Conservation (phyloP, 768 basidiomycete genomes). For the Tulasnella sp. region DNA sequence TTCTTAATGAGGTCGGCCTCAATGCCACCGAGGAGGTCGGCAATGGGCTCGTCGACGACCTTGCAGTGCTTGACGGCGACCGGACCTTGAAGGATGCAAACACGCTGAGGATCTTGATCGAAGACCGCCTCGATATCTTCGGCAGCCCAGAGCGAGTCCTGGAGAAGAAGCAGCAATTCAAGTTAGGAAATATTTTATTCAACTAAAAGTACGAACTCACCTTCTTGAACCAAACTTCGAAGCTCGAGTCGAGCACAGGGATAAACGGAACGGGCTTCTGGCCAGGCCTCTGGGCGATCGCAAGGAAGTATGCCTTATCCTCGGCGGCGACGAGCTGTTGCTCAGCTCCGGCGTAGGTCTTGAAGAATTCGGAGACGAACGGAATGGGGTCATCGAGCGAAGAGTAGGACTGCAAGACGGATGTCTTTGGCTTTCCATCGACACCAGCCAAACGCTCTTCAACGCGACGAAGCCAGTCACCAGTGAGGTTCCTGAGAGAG, state of each 20-base stretch:
- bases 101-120: constrained; percentile 96
- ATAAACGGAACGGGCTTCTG: constrained; percentile 99
- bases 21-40: constrained; percentile 83
- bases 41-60: constrained; percentile 88
- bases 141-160: constrained; percentile 96
- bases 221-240: constrained; percentile 99
- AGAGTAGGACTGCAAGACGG: constrained; percentile 72
- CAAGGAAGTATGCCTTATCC: constrained; percentile 91
- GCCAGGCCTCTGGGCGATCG: constrained; percentile 88
- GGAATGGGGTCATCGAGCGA: constrained; percentile 71
- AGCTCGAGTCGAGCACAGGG: constrained; percentile 82
- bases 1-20: constrained; percentile 65
- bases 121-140: constrained; percentile 99
- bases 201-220: constrained; percentile 32
- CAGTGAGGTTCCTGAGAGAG: constrained; percentile 83
- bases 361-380: constrained; percentile 76
- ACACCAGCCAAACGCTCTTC: constrained; percentile 93
- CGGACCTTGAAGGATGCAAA: constrained; percentile 95
- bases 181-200: constrained; percentile 11
- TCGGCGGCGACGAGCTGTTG: constrained; percentile 86
- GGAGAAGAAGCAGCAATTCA: constrained; percentile 12
- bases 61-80: constrained; percentile 83
- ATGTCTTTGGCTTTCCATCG: constrained; percentile 66
- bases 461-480: constrained; percentile 93
- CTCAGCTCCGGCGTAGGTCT: constrained; percentile 68